Evolutionary conservation across 129 eudicot species (phyloP).

Genomic region (Flaveria robusta): DNA sequence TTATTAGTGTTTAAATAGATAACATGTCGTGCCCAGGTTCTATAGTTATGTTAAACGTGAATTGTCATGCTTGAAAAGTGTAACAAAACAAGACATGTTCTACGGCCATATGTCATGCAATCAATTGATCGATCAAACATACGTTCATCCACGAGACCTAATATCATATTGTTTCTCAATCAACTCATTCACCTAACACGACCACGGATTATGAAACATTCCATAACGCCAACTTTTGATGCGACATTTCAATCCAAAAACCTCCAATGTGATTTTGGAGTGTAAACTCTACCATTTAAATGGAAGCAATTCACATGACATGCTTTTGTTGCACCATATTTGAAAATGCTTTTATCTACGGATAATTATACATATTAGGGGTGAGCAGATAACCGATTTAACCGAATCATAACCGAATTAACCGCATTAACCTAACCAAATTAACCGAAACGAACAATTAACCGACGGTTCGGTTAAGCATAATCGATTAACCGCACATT

Average conservation of each 20-base stretch:
- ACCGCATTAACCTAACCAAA: too few species aligned
- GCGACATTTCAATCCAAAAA: slow-evolving; percentile 21
- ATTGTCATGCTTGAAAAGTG: neutral
- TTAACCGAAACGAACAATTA: too few species aligned
- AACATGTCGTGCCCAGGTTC: neutral
- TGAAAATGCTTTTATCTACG: neutral
- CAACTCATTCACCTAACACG: neutral
- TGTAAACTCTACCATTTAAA: slow-evolving; percentile 17
- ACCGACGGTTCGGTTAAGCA: too few species aligned
- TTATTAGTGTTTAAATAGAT: neutral
- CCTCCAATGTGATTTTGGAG: slow-evolving; percentile 13
- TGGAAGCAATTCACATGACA: slow-evolving; percentile 24
- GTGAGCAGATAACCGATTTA: too few species aligned
- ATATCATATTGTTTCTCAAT: neutral
- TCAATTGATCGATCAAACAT: neutral
- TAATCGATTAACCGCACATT: too few species aligned
- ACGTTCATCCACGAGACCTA: neutral
- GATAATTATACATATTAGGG: too few species aligned
- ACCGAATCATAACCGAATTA: too few species aligned
- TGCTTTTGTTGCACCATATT: slow-evolving; percentile 32
- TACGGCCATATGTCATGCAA: neutral
- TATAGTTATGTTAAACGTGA: neutral
- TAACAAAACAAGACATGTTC: neutral
- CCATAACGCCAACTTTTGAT: slow-evolving; percentile 18
- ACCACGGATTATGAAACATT: slow-evolving; percentile 6